These are phyloP conservation scores for Aspergillus sp. DNA, from an alignment of 2,329 filamentous ascomycete species.

Conservation along the genomic window DNA sequence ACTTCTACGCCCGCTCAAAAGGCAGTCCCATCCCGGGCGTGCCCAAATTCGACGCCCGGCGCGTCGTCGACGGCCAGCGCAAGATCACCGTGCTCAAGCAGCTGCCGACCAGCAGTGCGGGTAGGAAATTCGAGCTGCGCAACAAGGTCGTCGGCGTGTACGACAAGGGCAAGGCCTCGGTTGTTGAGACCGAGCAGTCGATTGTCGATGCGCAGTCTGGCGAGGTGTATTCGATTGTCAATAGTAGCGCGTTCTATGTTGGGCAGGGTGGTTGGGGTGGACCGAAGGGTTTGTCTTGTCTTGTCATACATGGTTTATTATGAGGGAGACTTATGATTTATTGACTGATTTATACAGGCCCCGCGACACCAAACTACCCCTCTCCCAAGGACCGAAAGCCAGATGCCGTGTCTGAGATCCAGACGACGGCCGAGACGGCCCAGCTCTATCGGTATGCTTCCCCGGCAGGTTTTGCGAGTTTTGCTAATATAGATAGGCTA, in stretches of 20 bases:
- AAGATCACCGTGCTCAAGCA: constrained; percentile 74
- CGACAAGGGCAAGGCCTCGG: constrained; percentile 82
- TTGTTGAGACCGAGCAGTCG: constrained; percentile 75
- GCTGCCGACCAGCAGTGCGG: constrained; percentile 69
- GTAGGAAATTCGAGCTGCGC: constrained; percentile 72
- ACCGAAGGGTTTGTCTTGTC: constrained; percentile 65
- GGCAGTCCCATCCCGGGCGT: constrained; percentile 68
- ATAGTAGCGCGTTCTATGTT: constrained; percentile 75
- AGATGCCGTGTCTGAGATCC: constrained; percentile 68
- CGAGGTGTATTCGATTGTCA: constrained; percentile 69
- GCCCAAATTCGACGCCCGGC: constrained; percentile 71
- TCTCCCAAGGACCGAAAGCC: constrained; percentile 71
- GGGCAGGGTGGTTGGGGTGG: constrained; percentile 83
- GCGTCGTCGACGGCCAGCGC: constrained; percentile 81
- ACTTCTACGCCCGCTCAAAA: constrained; percentile 74
- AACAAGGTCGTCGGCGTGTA: constrained; percentile 81
- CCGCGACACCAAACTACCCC: constrained; percentile 74
- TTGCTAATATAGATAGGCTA: constrained; percentile 50
- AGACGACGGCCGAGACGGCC: constrained; percentile 71
- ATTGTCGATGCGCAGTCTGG: constrained; percentile 69
- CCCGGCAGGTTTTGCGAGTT: background rate
- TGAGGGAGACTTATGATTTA: background rate
- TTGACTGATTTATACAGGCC: constrained; percentile 39
- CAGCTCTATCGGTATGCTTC: constrained; percentile 64
- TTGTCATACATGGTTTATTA: background rate